phyloP scores from a whole-genome alignment of 176 grass and related monocot genomes.

The Puccinellia tenuiflora region DNA sequence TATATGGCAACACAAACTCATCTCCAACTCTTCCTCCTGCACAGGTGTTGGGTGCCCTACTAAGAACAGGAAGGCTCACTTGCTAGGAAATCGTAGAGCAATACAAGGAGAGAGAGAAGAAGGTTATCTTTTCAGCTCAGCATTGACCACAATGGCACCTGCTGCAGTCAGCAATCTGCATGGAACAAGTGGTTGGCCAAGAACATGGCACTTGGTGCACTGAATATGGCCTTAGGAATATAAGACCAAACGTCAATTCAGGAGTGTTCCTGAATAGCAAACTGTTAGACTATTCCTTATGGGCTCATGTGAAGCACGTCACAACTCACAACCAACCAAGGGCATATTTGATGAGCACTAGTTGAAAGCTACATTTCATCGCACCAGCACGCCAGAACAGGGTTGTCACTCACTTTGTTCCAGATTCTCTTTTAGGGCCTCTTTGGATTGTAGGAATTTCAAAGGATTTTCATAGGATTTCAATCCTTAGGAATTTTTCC shows the following conservation, averaged over 20 bases:
- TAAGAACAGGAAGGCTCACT: conserved; percentile 8
- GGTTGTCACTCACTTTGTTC: neutral
- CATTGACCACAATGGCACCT: conserved; percentile 12
- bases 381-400: neutral
- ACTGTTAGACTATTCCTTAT: conserved; percentile 12
- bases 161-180: conserved; percentile 5
- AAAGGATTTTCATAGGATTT: too few relatives aligned
- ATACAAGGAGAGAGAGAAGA: neutral
- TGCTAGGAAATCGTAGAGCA: neutral
- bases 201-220: conserved; percentile 24
- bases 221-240: conserved; percentile 9
- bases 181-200: conserved; percentile 36
- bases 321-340: neutral
- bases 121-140: conserved; percentile 25
- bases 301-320: conserved; percentile 19
- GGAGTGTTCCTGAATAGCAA: conserved; percentile 14
- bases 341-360: conserved; percentile 34
- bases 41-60: conserved; percentile 32
- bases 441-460: too few relatives aligned
- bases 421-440: neutral
- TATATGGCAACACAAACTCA: conserved; percentile 15
- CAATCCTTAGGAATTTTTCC: too few relatives aligned
- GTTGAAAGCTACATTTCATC: conserved; percentile 27
- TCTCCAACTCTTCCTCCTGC: neutral
- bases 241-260: conserved; percentile 5